Percentiles rank a stretch among this genome's conserved stretches.
These are phyloP conservation scores for Takashimella koratensis DNA, from an alignment of 1,284 basidiomycete genomes.

Conservation along the genomic window DNA sequence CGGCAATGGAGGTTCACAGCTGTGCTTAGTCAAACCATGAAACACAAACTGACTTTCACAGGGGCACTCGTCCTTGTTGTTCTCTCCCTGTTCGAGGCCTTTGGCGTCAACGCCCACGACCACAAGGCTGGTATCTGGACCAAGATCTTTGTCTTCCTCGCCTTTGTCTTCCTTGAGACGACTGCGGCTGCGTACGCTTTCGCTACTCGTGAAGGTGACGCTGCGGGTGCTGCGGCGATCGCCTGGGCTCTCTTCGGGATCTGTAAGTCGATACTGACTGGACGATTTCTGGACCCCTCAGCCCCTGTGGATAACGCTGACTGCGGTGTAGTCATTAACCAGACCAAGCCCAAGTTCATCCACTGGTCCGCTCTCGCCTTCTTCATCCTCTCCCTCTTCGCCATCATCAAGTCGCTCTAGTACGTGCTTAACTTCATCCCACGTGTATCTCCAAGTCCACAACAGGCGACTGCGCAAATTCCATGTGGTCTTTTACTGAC, in stretches of 20 bases:
- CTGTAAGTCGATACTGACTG: slow-evolving; percentile 33
- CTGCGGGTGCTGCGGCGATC: slow-evolving; percentile 49
- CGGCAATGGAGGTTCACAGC: neutral
- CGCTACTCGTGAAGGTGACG: slow-evolving; percentile 79
- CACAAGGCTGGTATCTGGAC: slow-evolving; percentile 78
- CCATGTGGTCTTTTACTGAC: too few species aligned
- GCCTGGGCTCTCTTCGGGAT: slow-evolving; percentile 48
- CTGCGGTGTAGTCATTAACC: slow-evolving; percentile 60
- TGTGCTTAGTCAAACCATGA: too few species aligned
- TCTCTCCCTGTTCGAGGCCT: slow-evolving; percentile 83
- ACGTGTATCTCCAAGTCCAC: too few species aligned
- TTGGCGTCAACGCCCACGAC: slow-evolving; percentile 69
- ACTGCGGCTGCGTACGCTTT: slow-evolving; percentile 89
- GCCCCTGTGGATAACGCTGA: too few species aligned
- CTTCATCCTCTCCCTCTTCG: slow-evolving; percentile 76
- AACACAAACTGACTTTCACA: too few species aligned
- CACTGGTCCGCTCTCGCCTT: slow-evolving; percentile 86
- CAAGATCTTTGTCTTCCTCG: slow-evolving; percentile 90
- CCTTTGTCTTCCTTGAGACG: slow-evolving; percentile 84
- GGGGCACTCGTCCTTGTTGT: slow-evolving; percentile 84
- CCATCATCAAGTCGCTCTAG: slow-evolving; percentile 64
- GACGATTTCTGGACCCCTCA: too few species aligned
- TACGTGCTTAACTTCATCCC: too few species aligned
- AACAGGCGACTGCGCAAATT: neutral
- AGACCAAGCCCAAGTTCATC: slow-evolving; percentile 62